Evolutionary conservation across 805 yeast genomes (phyloP).

Genomic region (Metschnikowia aberdeeniae): DNA sequence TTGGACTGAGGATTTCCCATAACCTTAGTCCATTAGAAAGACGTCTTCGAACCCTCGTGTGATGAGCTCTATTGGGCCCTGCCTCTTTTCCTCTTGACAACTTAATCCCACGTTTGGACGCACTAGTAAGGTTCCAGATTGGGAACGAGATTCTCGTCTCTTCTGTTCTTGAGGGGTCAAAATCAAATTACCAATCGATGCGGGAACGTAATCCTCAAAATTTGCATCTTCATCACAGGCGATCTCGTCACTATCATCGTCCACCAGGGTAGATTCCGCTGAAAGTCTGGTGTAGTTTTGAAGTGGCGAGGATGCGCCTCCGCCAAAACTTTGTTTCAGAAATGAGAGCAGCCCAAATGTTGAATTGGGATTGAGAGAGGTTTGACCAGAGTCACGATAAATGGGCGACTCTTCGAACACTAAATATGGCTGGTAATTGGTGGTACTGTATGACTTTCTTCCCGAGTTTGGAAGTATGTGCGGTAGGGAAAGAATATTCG

Average conservation of each 20-base stretch:
- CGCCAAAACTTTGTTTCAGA: background rate
- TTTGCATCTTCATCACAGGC: conserved; percentile 30
- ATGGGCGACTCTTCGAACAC: conserved; percentile 2
- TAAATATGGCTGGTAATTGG: background rate
- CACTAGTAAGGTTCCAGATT: conserved; percentile 38
- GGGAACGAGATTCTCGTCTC: conserved; percentile 63
- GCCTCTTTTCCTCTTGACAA: conserved; percentile 1
- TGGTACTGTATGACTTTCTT: background rate
- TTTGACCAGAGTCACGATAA: background rate
- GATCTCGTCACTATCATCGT: conserved; percentile 29
- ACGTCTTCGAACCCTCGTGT: conserved; percentile 26
- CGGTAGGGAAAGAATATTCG: conserved; percentile 1
- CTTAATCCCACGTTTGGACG: conserved; percentile 26
- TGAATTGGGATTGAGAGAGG: background rate
- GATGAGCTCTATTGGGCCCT: background rate
- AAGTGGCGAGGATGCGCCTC: background rate
- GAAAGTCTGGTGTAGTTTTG: background rate
- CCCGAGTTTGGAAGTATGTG: background rate
- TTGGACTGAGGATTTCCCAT: no score
- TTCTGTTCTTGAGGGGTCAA: conserved; percentile 75
- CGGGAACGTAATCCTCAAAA: conserved; percentile 80
- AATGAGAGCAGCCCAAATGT: background rate
- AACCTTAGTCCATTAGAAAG: conserved; percentile 37
- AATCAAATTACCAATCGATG: conserved; percentile 66
- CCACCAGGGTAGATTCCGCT: conserved; percentile 16